Base-by-base conservation (phyloP, 1,284 basidiomycete species). In the Ceratorhiza oryzae-sativae region DNA sequence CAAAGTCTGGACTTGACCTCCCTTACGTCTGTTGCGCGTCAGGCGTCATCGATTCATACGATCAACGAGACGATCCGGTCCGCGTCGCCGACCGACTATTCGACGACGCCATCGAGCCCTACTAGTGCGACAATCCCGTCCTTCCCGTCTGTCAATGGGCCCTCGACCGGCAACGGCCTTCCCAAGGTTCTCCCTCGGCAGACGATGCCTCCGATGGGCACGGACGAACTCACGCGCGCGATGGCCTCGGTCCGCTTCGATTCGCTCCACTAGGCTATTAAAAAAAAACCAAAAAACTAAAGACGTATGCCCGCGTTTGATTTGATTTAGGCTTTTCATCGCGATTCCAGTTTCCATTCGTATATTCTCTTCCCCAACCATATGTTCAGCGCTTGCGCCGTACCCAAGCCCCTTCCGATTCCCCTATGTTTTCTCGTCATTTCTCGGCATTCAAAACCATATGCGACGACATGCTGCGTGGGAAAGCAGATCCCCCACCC, bases 81-180 rank as follows among this genome's bases (percentile, higher is more conserved):
- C 18, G 62, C 67, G 13, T 74, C 75, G 27, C 73, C 75, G 1
- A 71, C 72, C 8, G 75, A 74, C 32, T 75, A 70, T n/a, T 65
- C 71, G 23, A 75, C 73, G 20, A 72, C 71, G 41, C 71, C 74
- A 5, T 90, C 90, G 39, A 90, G 90, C 77, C 90, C 91, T 27
- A 87, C 86, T 12, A 91, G 90, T 39, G 87, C 84, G 25, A 90
- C 89, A 10, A 88, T 88, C 13, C 91, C 91, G 53, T 89, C 86
- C 10, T 93, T 93, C 82, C 92, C 91, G 9, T 92, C 90, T 76
- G 91, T 93, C 12, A 73, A 75, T 36, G 74, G 72, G n/a, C 74
- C 74, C 15, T 23, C 58, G 32, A 32, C 27, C 8, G 49, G 32
- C 9, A 73, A 59, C 58, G 56, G 58, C 10, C 20, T 67, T 23